phyloP scores from a whole-genome alignment of 116 monocot genomes.

The Posidonia oceanica region DNA sequence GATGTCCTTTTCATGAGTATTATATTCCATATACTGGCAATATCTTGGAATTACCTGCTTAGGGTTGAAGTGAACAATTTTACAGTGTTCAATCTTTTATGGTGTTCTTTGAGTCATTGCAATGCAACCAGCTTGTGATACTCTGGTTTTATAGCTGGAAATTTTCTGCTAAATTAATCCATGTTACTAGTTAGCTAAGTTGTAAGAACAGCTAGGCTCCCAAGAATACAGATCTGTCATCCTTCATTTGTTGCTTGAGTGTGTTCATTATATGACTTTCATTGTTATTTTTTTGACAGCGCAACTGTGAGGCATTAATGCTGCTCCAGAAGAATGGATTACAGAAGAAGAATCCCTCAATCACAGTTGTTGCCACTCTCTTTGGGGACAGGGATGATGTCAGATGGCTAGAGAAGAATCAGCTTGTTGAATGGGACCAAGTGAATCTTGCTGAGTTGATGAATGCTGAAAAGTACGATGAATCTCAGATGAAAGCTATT shows the following conservation, averaged over 20 bases:
- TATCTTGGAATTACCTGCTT: no score
- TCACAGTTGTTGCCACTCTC: constrained; percentile 71
- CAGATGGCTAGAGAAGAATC: constrained; percentile 41
- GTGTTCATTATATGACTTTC: background rate
- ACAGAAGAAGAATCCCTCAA: constrained; percentile 77
- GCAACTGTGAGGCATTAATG: constrained; percentile 95
- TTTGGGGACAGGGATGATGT: constrained; percentile 79
- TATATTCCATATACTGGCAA: no score
- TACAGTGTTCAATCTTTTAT: no score
- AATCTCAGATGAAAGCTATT: constrained; percentile 58
- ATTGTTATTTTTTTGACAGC: constrained; percentile 28
- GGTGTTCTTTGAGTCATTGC: no score
- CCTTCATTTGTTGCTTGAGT: background rate
- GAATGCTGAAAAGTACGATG: constrained; percentile 36
- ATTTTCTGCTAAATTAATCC: no score
- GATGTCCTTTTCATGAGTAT: no score
- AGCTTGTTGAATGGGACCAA: constrained; percentile 52
- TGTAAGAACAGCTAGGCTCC: no score
- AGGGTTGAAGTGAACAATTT: no score
- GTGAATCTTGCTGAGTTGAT: constrained; percentile 27
- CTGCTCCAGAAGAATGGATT: constrained; percentile 88
- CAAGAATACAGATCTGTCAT: no score
- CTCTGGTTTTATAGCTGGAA: no score
- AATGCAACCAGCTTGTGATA: no score
- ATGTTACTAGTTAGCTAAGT: no score